Conservation (phyloP, 1,139 yeast genomes). For the Groenewaldozyma auringiensis region DNA sequence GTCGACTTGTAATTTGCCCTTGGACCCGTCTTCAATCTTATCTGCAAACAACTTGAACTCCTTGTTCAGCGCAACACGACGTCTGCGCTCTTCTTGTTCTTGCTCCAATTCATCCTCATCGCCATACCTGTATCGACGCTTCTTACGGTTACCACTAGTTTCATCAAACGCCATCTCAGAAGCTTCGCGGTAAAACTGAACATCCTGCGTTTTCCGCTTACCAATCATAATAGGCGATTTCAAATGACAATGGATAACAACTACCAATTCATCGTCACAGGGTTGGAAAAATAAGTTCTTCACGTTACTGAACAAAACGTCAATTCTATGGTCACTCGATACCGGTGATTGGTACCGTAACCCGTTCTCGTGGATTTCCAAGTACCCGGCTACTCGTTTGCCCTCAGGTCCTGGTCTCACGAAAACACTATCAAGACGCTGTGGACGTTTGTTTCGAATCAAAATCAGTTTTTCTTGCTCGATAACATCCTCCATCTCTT, state of each 20-base stretch:
- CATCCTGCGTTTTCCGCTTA: conserved; percentile 89
- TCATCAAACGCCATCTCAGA: conserved; percentile 95
- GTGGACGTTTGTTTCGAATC: conserved; percentile 70
- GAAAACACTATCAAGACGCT: conserved; percentile 78
- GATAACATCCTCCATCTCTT: conserved; percentile 90
- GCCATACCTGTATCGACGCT: conserved; percentile 68
- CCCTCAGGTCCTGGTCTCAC: conserved; percentile 96
- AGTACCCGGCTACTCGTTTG: conserved; percentile 84
- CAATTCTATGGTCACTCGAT: conserved; percentile 78
- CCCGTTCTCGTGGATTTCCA: conserved; percentile 94
- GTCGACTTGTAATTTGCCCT: conserved; percentile 69
- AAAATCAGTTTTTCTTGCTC: conserved; percentile 85
- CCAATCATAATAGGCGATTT: conserved; percentile 93
- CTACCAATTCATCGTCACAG: conserved; percentile 89
- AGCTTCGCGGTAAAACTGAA: conserved; percentile 95
- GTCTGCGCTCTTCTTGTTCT: conserved; percentile 95
- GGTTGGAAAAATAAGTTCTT: conserved; percentile 95
- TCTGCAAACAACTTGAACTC: conserved; percentile 90
- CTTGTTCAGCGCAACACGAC: conserved; percentile 83
- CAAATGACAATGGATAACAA: conserved; percentile 84
- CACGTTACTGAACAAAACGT: conserved; percentile 80
- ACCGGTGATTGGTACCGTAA: conserved; percentile 78
- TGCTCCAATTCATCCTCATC: conserved; percentile 98
- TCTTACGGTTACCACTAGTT: conserved; percentile 87
- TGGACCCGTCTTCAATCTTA: conserved; percentile 78